A percentile compares a stretch with the other conserved stretches of the same genome.
Conservation (phyloP, 2,329 filamentous ascomycete species). For the Periglandula ipomoeae region DNA sequence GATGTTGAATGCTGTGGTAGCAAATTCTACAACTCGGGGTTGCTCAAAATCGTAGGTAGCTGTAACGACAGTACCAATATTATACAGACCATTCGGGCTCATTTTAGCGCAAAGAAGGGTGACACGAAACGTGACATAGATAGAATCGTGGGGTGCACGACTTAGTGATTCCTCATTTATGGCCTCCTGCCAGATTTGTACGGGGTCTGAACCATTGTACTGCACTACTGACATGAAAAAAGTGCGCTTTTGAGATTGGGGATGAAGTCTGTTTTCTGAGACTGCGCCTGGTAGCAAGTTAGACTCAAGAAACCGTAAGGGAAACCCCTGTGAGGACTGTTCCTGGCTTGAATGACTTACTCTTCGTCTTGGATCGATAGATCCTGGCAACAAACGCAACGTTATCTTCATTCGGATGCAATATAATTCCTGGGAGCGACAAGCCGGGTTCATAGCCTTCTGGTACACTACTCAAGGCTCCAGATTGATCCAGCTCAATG, state of each 20-base stretch:
- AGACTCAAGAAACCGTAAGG: too few relatives aligned
- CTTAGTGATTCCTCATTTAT: neutral
- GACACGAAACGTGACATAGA: neutral
- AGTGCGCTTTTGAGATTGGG: neutral
- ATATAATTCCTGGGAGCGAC: conserved; percentile 2
- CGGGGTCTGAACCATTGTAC: neutral
- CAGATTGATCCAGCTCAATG: conserved; percentile 10
- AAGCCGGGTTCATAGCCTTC: neutral
- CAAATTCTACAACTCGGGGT: neutral
- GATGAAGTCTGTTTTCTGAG: neutral
- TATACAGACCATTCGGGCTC: conserved; percentile 4
- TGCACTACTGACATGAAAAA: conserved; percentile 5
- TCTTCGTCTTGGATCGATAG: neutral
- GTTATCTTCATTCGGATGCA: conserved; percentile 1
- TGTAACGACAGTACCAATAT: conserved; percentile 1
- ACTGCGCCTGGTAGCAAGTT: neutral
- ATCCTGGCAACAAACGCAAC: conserved; percentile 2
- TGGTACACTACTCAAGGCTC: neutral
- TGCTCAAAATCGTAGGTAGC: neutral
- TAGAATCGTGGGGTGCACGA: too few relatives aligned
- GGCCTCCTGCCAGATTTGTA: neutral
- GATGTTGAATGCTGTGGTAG: conserved; percentile 3
- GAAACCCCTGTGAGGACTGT: too few relatives aligned
- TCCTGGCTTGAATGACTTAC: neutral
- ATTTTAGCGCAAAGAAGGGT: conserved; percentile 3